Conservation (phyloP, 768 basidiomycete genomes). For the Mycena alexandri region DNA sequence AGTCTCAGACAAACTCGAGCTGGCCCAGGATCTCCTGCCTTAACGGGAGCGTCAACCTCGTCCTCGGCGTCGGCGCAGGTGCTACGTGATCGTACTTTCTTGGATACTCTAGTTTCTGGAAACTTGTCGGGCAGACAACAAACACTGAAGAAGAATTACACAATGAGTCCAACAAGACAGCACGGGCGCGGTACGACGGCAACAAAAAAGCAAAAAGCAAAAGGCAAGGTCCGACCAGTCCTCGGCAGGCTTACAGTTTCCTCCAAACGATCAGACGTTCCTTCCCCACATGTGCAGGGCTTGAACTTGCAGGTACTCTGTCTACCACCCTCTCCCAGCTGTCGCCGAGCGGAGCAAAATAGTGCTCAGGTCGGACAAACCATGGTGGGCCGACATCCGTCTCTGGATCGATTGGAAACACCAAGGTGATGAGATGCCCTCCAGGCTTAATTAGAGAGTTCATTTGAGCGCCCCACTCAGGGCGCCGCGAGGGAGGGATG, state of each 20-base stretch:
- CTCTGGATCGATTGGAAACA: constrained; percentile 66
- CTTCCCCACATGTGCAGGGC: constrained; percentile 56
- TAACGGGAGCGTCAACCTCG: constrained; percentile 35
- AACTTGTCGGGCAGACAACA: too few species aligned
- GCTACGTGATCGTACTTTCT: constrained; percentile 1
- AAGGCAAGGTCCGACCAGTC: too few species aligned
- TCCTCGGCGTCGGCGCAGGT: constrained; percentile 29
- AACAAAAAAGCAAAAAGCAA: too few species aligned
- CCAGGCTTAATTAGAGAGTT: constrained; percentile 68
- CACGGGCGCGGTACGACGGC: too few species aligned
- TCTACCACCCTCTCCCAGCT: constrained; percentile 69
- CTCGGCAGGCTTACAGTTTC: too few species aligned
- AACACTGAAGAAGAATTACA: too few species aligned
- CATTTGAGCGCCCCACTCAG: constrained; percentile 72
- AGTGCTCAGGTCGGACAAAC: constrained; percentile 69
- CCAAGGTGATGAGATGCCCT: constrained; percentile 70
- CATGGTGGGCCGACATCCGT: constrained; percentile 71
- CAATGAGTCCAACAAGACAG: too few species aligned
- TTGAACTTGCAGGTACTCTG: constrained; percentile 59
- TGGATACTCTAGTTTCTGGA: constrained; percentile 6
- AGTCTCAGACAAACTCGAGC: constrained; percentile 38
- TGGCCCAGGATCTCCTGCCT: constrained; percentile 38
- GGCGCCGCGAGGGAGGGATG: constrained; percentile 66
- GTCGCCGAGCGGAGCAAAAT: constrained; percentile 60
- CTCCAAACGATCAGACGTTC: constrained; percentile 71